phyloP scores from a whole-genome alignment of 140 eudicot genomes.

The Oenanthe javanica region DNA sequence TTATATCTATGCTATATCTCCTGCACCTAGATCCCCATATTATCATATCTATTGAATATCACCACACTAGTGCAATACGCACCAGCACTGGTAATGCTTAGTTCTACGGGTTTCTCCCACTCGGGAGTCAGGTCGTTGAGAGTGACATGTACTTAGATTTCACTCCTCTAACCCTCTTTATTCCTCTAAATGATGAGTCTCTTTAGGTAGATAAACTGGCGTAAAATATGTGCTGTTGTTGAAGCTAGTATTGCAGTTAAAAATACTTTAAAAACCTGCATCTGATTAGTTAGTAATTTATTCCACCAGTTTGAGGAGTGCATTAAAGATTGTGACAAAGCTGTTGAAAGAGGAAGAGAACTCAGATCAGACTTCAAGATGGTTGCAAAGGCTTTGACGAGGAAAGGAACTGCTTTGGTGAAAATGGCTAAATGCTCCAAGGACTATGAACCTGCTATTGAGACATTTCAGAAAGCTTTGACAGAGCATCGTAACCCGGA shows the following conservation, averaged over 20 bases:
- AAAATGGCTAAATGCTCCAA: slow-evolving; percentile 81
- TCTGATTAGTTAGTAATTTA: neutral
- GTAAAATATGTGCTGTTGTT: neutral
- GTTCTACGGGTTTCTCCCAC: too few species aligned
- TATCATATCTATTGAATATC: too few species aligned
- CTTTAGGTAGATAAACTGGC: neutral
- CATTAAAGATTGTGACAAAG: slow-evolving; percentile 84
- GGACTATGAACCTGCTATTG: slow-evolving; percentile 92
- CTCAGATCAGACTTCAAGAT: slow-evolving; percentile 88
- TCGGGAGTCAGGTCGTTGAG: too few species aligned
- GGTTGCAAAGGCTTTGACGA: slow-evolving; percentile 93
- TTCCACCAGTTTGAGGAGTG: slow-evolving; percentile 70
- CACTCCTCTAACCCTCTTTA: too few species aligned
- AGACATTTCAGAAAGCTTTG: slow-evolving; percentile 82
- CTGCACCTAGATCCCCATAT: too few species aligned
- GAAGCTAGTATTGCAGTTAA: neutral
- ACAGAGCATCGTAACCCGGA: slow-evolving; percentile 98
- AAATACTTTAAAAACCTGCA: neutral
- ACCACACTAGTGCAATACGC: too few species aligned
- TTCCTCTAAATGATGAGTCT: too few species aligned
- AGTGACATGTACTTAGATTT: too few species aligned
- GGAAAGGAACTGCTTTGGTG: slow-evolving; percentile 88
- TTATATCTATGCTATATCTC: neutral
- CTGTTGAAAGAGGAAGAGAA: slow-evolving; percentile 97
- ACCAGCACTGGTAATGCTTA: too few species aligned